phyloP scores from a whole-genome alignment of 176 grass and related monocot species.

The Avena eriantha region DNA sequence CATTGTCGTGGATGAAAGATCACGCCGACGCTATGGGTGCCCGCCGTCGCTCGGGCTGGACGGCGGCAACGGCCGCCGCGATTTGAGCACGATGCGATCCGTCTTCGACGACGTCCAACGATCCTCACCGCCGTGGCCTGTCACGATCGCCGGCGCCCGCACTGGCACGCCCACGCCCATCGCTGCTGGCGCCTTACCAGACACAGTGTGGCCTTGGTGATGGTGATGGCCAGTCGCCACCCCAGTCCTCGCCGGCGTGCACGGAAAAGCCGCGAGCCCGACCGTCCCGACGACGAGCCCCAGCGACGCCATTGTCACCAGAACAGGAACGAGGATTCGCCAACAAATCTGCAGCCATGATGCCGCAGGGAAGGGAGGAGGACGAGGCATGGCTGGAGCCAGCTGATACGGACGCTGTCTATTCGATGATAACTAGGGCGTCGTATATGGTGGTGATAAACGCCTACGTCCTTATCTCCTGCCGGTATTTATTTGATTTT shows the following conservation, averaged over 20 bases:
- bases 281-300: not conserved
- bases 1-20: not conserved
- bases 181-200: not conserved
- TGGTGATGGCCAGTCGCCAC: not conserved
- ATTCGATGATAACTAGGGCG: not conserved
- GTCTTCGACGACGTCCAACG: not conserved
- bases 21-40: constrained; percentile 16
- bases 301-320: not conserved
- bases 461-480: not conserved
- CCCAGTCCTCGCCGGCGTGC: not conserved
- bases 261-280: not conserved
- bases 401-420: not conserved
- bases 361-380: not conserved
- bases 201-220: not conserved
- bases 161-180: not conserved
- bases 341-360: not conserved
- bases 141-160: not conserved
- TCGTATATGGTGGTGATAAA: not conserved
- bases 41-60: constrained; percentile 44
- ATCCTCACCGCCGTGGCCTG: not conserved
- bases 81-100: not conserved
- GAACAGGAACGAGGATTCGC: not conserved
- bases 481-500: not conserved
- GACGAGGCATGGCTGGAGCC: not conserved
- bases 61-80: constrained; percentile 33